These are phyloP conservation scores for Ambrosia artemisiifolia DNA, from an alignment of 129 eudicot species.

Conservation along the genomic window DNA sequence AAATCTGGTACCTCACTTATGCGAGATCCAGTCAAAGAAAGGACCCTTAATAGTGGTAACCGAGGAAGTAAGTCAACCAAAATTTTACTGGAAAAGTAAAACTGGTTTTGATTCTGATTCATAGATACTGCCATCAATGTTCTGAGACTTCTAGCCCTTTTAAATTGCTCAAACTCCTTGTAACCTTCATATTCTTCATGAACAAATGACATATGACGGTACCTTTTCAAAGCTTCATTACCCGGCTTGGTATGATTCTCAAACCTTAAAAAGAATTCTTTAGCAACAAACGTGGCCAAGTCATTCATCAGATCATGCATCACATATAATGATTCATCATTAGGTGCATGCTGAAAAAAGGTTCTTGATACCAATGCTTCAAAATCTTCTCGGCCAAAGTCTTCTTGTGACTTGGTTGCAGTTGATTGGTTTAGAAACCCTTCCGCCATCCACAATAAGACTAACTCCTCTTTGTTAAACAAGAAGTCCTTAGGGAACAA, in stretches of 20 bases:
- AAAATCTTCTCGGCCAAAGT: not conserved
- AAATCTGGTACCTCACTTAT: not conserved
- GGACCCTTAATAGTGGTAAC: not conserved
- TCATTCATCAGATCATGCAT: conserved; percentile 6
- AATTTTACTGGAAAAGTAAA: not conserved
- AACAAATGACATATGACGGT: not conserved
- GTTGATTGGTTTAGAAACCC: not conserved
- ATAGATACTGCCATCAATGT: not conserved
- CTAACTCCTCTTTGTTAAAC: not conserved
- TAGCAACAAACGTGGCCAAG: conserved; percentile 1
- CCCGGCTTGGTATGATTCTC: not conserved
- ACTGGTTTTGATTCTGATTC: not conserved
- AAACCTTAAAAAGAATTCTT: not conserved
- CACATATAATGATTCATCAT: not conserved
- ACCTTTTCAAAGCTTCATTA: not conserved
- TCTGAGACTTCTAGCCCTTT: not conserved
- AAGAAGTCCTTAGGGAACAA: conserved; percentile 7
- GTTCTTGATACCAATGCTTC: not conserved
- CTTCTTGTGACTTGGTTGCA: not conserved
- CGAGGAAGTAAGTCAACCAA: not conserved
- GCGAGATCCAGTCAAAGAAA: not conserved
- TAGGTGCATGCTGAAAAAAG: not conserved
- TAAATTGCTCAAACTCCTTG: not conserved
- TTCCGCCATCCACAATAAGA: conserved; percentile 9
- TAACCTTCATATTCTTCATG: not conserved